Evolutionary conservation across 257 asterid species (phyloP).

Genomic region (Plantago elongata): DNA sequence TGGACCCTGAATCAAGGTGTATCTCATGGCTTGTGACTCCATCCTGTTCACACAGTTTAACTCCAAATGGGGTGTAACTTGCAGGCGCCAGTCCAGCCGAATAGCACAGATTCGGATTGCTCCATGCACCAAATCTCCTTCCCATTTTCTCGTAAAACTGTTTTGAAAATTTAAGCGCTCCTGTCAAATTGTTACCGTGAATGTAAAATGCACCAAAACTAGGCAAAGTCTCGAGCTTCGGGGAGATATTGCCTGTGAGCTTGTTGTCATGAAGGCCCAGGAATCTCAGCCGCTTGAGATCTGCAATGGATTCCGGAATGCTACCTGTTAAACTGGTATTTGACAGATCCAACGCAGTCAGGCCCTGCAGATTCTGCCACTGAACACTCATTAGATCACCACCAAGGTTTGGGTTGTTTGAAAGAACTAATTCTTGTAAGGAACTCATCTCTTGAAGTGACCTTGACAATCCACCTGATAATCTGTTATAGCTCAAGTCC

Average conservation of each 20-base stretch:
- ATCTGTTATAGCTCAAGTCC: conserved; percentile 63
- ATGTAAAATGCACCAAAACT: conserved; percentile 59
- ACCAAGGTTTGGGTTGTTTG: conserved; percentile 59
- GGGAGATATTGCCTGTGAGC: conserved; percentile 59
- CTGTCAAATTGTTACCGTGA: conserved; percentile 81
- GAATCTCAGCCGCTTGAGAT: conserved; percentile 53
- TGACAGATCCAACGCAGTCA: conserved; percentile 62
- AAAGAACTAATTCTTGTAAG: conserved; percentile 65
- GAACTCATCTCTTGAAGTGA: conserved; percentile 58
- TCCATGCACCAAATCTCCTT: conserved; percentile 84
- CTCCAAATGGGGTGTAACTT: conserved; percentile 56
- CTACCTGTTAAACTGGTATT: conserved; percentile 67
- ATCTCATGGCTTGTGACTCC: conserved; percentile 26
- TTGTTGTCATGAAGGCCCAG: conserved; percentile 73
- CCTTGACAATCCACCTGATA: conserved; percentile 53
- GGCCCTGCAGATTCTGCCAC: conserved; percentile 43
- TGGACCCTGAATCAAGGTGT: conserved; percentile 23
- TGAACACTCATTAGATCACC: conserved; percentile 48
- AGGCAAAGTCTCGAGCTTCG: conserved; percentile 49
- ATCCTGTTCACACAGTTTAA: conserved; percentile 46
- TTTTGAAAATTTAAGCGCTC: conserved; percentile 61
- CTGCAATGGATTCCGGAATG: conserved; percentile 60
- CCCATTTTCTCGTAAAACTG: conserved; percentile 69
- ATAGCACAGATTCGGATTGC: conserved; percentile 72
- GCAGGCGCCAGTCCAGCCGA: conserved; percentile 26